A percentile compares a stretch with the other conserved stretches of the same genome.
Evolutionary conservation across 768 basidiomycete species (phyloP).

Genomic region (Suillus spraguei): DNA sequence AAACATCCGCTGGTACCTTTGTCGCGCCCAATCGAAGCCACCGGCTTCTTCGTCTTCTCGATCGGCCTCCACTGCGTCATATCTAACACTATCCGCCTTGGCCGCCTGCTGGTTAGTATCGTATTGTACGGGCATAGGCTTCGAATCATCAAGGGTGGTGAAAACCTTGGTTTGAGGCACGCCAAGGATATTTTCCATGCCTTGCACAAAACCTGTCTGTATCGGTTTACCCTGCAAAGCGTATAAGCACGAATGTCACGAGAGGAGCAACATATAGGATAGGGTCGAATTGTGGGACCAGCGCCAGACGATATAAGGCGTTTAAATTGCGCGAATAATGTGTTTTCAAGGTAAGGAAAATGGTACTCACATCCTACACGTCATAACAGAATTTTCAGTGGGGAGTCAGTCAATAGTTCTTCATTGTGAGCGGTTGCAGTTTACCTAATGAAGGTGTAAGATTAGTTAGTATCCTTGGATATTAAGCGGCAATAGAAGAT

Average conservation of each 20-base stretch:
- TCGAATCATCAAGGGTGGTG: conserved; percentile 10
- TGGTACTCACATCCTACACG: conserved; percentile 43
- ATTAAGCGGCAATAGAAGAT: background rate
- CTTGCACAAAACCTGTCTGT: conserved; percentile 77
- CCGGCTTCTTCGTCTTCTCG: conserved; percentile 56
- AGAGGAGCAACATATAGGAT: conserved; percentile 37
- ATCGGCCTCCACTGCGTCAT: conserved; percentile 64
- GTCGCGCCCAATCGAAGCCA: conserved; percentile 51
- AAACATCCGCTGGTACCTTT: conserved; percentile 70
- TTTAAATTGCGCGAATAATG: conserved; percentile 71
- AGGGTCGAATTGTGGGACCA: conserved; percentile 78
- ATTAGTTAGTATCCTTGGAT: conserved; percentile 4
- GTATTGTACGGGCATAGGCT: conserved; percentile 10
- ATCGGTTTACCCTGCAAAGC: conserved; percentile 55
- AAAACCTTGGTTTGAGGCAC: conserved; percentile 38
- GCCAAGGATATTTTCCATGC: conserved; percentile 82
- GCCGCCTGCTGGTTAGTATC: conserved; percentile 9
- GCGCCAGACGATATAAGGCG: conserved; percentile 59
- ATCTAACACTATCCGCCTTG: conserved; percentile 27
- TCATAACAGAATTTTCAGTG: background rate
- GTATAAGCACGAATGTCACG: conserved; percentile 14
- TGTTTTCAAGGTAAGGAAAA: conserved; percentile 41
- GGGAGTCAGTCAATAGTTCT: background rate
- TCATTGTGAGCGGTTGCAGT: background rate
- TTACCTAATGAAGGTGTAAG: conserved; percentile 11